Evolutionary conservation across 331 rosid genomes (phyloP).

Genomic region (Telfairia occidentalis): DNA sequence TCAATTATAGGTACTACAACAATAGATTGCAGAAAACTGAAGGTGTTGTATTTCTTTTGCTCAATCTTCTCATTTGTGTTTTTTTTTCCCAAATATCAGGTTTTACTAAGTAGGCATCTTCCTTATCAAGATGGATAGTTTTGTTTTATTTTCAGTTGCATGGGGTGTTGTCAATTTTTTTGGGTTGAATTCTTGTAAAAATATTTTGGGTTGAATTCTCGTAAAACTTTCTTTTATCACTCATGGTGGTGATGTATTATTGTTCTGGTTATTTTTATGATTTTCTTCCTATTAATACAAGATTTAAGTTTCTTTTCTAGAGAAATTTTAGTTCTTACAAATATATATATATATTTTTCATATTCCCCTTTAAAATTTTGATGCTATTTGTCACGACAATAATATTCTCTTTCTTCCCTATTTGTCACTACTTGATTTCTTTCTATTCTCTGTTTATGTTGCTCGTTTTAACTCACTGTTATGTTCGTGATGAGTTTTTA

Average conservation of each 20-base stretch:
- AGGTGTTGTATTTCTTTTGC: slow-evolving; percentile 31
- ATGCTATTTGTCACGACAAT: not conserved
- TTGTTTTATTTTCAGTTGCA: not conserved
- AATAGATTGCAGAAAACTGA: slow-evolving; percentile 78
- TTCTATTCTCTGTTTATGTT: not conserved
- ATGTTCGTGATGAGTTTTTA: slow-evolving; percentile 8
- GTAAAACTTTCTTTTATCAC: not conserved
- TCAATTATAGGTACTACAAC: slow-evolving; percentile 76
- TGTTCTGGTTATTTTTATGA: not conserved
- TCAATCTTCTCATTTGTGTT: not conserved
- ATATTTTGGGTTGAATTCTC: not conserved
- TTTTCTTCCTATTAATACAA: not conserved
- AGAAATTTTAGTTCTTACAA: not conserved
- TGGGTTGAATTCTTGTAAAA: not conserved
- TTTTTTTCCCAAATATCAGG: not conserved
- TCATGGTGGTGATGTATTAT: not conserved
- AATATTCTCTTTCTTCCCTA: not conserved
- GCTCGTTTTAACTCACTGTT: not conserved
- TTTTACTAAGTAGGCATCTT: not conserved
- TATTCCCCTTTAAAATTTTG: not conserved
- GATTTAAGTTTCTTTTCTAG: not conserved
- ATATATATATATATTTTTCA: not conserved
- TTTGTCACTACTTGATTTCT: not conserved
- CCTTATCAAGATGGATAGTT: not conserved
- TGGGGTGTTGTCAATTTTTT: not conserved